Evolutionary conservation across 2,329 filamentous ascomycete genomes (phyloP).

Genomic region (Akanthomyces uredinophilus): DNA sequence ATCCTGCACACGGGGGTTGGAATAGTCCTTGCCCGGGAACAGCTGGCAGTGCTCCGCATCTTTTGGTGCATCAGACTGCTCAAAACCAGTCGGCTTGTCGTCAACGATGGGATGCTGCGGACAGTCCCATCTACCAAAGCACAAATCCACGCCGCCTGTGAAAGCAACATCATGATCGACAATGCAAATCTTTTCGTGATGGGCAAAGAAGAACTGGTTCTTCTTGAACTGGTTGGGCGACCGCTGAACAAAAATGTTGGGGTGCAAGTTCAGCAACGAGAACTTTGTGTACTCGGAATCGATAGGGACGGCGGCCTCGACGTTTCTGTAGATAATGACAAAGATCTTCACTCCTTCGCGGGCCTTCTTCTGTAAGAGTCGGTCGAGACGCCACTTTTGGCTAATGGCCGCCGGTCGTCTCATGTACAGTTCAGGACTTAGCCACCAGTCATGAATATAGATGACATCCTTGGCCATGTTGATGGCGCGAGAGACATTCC

Average conservation of each 20-base stretch:
- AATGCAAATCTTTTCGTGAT: constrained; percentile 97
- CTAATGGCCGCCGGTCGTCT: constrained; percentile 89
- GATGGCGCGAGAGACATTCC: constrained; percentile 95
- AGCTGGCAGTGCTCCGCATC: constrained; percentile 93
- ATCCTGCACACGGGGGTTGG: constrained; percentile 90
- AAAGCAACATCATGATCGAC: constrained; percentile 96
- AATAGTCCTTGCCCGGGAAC: constrained; percentile 98
- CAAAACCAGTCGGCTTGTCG: constrained; percentile 93
- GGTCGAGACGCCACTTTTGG: constrained; percentile 94
- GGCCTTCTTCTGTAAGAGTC: constrained; percentile 88
- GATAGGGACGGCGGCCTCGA: constrained; percentile 94
- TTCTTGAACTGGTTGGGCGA: constrained; percentile 98
- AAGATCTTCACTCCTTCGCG: constrained; percentile 95
- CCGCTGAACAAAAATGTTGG: constrained; percentile 91
- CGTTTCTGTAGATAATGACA: constrained; percentile 95
- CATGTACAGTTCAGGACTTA: constrained; percentile 94
- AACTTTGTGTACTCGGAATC: constrained; percentile 98
- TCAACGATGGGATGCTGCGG: constrained; percentile 87
- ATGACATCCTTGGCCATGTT: constrained; percentile 97
- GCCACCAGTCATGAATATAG: constrained; percentile 99
- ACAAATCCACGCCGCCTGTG: constrained; percentile 90
- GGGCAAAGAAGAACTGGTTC: constrained; percentile 98
- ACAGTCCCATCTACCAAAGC: constrained; percentile 96
- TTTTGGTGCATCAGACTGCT: constrained; percentile 66
- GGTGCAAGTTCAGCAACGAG: constrained; percentile 88